A percentile compares a stretch with the other conserved stretches of the same genome.
These are phyloP conservation scores for Phytophthora cactorum DNA, from an alignment of 352 stramenopile genomes.

Conservation along the genomic window DNA sequence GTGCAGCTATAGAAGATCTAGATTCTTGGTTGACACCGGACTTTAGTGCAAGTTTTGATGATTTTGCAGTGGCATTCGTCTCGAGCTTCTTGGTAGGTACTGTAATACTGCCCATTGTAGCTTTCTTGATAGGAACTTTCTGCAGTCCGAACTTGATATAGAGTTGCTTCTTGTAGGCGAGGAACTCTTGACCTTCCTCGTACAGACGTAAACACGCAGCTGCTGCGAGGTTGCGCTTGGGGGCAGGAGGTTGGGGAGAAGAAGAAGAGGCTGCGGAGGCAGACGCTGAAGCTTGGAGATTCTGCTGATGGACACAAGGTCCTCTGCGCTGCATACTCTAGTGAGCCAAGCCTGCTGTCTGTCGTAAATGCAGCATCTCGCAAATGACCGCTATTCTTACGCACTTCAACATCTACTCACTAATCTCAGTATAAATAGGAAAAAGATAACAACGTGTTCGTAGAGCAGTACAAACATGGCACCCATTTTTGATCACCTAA, in stretches of 20 bases:
- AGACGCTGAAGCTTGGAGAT: constrained; percentile 19
- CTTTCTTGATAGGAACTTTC: constrained; percentile 4
- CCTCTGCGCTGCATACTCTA: constrained; percentile 39
- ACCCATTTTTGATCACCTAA: no score
- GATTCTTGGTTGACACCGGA: background rate
- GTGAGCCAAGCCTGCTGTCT: constrained; percentile 2
- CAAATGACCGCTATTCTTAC: constrained; percentile 28
- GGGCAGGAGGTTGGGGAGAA: background rate
- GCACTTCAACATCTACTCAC: constrained; percentile 15
- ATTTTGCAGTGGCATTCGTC: background rate
- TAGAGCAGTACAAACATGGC: no score
- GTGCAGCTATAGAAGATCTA: background rate
- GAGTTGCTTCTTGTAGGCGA: constrained; percentile 64
- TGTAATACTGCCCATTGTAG: constrained; percentile 2
- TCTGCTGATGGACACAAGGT: constrained; percentile 25
- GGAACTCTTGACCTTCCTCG: constrained; percentile 55
- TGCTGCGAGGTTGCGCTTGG: constrained; percentile 13
- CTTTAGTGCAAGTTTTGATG: constrained; percentile 3
- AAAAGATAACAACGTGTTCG: no score
- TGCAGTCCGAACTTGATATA: constrained; percentile 64
- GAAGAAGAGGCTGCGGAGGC: background rate
- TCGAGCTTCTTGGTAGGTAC: background rate
- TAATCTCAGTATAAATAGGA: constrained; percentile 1
- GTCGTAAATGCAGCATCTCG: constrained; percentile 23
- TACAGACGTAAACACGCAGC: constrained; percentile 63